phyloP scores from a whole-genome alignment of 306 rosid species.

The Cucurbita moschata region DNA sequence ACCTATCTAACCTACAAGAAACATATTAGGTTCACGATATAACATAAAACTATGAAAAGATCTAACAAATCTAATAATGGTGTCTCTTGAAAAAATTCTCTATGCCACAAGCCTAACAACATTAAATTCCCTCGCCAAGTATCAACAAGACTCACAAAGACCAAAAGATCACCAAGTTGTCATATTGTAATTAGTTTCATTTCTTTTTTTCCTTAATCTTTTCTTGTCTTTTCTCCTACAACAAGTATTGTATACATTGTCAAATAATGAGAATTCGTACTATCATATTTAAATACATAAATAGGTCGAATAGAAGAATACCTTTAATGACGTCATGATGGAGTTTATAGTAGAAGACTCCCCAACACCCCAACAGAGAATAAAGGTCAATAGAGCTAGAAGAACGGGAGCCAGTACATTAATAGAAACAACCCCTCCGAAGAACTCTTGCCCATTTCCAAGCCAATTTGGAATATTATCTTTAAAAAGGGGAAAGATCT shows the following conservation, averaged over 20 bases:
- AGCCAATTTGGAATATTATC: conserved; percentile 75
- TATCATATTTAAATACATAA: background rate
- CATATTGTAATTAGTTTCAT: background rate
- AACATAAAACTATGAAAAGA: background rate
- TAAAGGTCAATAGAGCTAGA: conserved; percentile 46
- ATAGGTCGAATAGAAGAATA: conserved; percentile 13
- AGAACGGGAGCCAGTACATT: conserved; percentile 80
- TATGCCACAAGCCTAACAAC: background rate
- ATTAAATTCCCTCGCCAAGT: background rate
- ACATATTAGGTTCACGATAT: background rate
- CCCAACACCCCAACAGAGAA: conserved; percentile 73
- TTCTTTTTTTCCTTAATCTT: background rate
- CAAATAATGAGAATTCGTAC: background rate
- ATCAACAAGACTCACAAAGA: background rate
- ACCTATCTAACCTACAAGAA: background rate
- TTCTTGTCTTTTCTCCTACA: background rate
- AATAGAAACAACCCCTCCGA: conserved; percentile 68
- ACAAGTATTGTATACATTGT: background rate
- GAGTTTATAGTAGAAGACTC: conserved; percentile 75
- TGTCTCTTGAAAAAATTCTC: background rate
- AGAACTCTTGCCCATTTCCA: conserved; percentile 65
- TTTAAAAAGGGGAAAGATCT: conserved; percentile 64
- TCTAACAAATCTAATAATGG: background rate
- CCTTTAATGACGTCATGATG: conserved; percentile 81
- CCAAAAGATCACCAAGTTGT: background rate